These are phyloP conservation scores for Penicillium longicatenatum DNA, from an alignment of 495 filamentous ascomycete genomes.

Conservation along the genomic window DNA sequence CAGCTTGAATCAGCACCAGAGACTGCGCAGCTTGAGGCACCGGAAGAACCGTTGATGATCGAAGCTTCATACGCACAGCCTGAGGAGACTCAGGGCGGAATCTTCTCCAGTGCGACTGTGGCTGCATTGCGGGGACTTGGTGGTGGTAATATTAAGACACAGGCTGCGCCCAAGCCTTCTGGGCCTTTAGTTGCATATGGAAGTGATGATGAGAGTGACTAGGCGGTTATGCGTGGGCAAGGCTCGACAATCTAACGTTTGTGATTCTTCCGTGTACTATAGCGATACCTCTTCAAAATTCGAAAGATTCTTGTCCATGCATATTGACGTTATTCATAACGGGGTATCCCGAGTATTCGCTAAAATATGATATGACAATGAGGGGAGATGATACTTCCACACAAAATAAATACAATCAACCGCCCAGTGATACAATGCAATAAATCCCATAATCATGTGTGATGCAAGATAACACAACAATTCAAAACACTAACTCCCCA, in stretches of 20 bases:
- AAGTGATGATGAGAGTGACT: conserved; percentile 82
- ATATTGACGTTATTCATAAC: conserved; percentile 24
- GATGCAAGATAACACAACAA: not conserved
- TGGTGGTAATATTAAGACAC: conserved; percentile 40
- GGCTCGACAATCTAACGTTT: not conserved
- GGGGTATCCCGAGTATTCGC: conserved; percentile 32
- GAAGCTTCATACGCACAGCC: conserved; percentile 33
- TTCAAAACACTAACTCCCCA: not conserved
- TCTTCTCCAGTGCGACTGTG: conserved; percentile 79
- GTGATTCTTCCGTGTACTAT: conserved; percentile 34
- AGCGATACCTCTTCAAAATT: conserved; percentile 38
- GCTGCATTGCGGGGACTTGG: conserved; percentile 63
- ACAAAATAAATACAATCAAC: not conserved
- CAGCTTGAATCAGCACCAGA: conserved; percentile 47
- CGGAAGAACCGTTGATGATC: conserved; percentile 46
- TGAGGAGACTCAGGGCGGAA: conserved; percentile 51
- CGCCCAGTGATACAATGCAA: not conserved
- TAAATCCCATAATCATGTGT: not conserved
- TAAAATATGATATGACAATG: conserved; percentile 25
- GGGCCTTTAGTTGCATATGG: conserved; percentile 84
- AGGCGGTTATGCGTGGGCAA: conserved; percentile 9
- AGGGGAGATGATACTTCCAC: conserved; percentile 19
- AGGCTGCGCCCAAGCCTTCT: conserved; percentile 32
- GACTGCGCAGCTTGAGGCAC: conserved; percentile 42
- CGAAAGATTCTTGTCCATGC: conserved; percentile 7